Evolutionary conservation across 2,329 filamentous ascomycete species (phyloP).

Genomic region (Ophiosphaerella korrae): DNA sequence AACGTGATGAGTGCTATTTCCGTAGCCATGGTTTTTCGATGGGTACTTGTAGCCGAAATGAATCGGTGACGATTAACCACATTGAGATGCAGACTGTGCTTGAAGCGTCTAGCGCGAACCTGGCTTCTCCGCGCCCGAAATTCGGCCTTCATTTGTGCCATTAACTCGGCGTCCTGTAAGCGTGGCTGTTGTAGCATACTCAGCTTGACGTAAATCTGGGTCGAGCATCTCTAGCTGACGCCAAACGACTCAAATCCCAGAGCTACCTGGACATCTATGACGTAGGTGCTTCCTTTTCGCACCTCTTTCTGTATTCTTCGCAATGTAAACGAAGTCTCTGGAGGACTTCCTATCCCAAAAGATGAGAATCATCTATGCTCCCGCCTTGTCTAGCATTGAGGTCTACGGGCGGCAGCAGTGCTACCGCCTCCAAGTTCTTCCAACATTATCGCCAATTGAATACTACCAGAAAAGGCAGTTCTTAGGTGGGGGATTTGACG

Average conservation of each 20-base stretch:
- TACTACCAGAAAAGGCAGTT: conserved; percentile 10
- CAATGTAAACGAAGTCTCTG: background rate
- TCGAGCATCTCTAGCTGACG: conserved; percentile 3
- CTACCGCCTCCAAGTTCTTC: too few species aligned
- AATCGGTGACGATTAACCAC: conserved; percentile 29
- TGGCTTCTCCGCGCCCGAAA: conserved; percentile 19
- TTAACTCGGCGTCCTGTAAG: too few species aligned
- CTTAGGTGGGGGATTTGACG: conserved; percentile 12
- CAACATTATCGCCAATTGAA: too few species aligned
- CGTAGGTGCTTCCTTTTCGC: background rate
- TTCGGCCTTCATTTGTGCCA: conserved; percentile 13
- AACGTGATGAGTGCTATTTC: background rate
- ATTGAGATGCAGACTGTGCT: conserved; percentile 9
- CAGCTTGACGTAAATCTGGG: conserved; percentile 7
- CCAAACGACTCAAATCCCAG: background rate
- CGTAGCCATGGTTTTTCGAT: background rate
- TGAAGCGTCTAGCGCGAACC: conserved; percentile 16
- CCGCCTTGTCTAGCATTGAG: too few species aligned
- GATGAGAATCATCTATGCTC: too few species aligned
- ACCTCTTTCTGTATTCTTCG: background rate
- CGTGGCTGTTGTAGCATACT: background rate
- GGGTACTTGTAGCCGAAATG: conserved; percentile 11
- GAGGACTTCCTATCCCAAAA: too few species aligned
- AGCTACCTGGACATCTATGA: too few species aligned
- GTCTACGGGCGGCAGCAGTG: too few species aligned